A percentile compares a stretch with the other conserved stretches of the same genome.
phyloP scores from a whole-genome alignment of 805 yeast genomes.

The Candida methanosorbosa region DNA sequence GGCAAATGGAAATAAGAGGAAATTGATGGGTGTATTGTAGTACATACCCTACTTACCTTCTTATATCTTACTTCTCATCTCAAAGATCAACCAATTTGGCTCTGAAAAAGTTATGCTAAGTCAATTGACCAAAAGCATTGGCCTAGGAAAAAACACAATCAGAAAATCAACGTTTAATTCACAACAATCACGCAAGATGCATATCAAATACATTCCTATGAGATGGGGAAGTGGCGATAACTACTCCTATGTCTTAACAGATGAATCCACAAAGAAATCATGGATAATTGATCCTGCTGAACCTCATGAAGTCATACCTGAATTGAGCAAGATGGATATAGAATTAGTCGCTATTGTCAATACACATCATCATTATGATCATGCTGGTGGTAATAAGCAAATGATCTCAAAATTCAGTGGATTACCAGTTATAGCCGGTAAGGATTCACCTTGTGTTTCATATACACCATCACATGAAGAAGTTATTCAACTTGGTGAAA shows the following conservation, averaged over 20 bases:
- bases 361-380: slow-evolving; percentile 96
- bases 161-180: too few relatives aligned
- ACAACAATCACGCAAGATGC: slow-evolving; percentile 73
- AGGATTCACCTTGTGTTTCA: slow-evolving; percentile 66
- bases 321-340: slow-evolving; percentile 28
- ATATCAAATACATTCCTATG: slow-evolving; percentile 76
- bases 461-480: slow-evolving; percentile 62
- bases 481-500: slow-evolving; percentile 51
- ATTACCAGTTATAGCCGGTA: slow-evolving; percentile 75
- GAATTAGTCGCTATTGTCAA: slow-evolving; percentile 74
- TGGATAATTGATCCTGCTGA: slow-evolving; percentile 93
- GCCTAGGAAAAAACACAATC: too few relatives aligned
- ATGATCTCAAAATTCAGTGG: slow-evolving; percentile 27
- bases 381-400: slow-evolving; percentile 73
- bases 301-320: slow-evolving; percentile 58
- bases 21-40: too few relatives aligned
- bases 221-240: slow-evolving; percentile 94
- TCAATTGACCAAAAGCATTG: too few relatives aligned
- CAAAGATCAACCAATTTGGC: too few relatives aligned
- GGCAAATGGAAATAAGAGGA: too few relatives aligned
- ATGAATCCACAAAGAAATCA: slow-evolving; percentile 54
- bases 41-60: too few relatives aligned
- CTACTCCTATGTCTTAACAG: slow-evolving; percentile 74
- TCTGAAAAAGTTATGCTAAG: too few relatives aligned
- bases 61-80: too few relatives aligned